Percentiles rank a stretch among this genome's conserved stretches.
phyloP scores from a whole-genome alignment of 306 rosid genomes.

The Leucaena leucocephala region DNA sequence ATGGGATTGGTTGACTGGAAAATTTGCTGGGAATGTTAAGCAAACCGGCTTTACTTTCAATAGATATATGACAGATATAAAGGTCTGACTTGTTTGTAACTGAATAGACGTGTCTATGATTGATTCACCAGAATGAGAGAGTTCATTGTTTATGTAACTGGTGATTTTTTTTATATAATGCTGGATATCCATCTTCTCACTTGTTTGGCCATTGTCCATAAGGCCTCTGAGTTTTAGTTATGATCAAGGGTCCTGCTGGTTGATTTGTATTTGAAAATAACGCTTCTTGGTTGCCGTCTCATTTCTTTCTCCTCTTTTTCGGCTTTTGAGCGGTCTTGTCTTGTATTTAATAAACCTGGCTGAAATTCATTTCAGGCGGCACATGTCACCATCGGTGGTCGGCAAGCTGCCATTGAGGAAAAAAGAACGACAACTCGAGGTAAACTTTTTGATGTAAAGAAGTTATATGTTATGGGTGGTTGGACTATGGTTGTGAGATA shows the following conservation, averaged over 20 bases:
- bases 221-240: neutral
- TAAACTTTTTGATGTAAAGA: constrained; percentile 33
- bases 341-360: constrained; percentile 6
- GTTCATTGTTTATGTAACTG: constrained; percentile 9
- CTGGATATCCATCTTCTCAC: neutral
- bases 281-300: constrained; percentile 9
- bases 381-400: constrained; percentile 71
- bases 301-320: neutral
- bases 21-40: constrained; percentile 3
- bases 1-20: neutral
- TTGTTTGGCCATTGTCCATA: neutral
- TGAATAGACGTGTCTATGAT: constrained; percentile 14
- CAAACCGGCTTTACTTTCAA: constrained; percentile 10
- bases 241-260: constrained; percentile 7
- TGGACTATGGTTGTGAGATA: neutral
- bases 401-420: constrained; percentile 81
- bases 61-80: constrained; percentile 15
- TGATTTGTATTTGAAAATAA: neutral
- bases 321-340: neutral
- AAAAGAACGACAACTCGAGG: constrained; percentile 96
- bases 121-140: neutral
- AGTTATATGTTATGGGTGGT: neutral
- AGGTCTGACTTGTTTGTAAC: constrained; percentile 2
- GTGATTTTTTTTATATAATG: neutral
- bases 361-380: constrained; percentile 67